Evolutionary conservation across 306 rosid species (phyloP).

Genomic region (Glycine soja): DNA sequence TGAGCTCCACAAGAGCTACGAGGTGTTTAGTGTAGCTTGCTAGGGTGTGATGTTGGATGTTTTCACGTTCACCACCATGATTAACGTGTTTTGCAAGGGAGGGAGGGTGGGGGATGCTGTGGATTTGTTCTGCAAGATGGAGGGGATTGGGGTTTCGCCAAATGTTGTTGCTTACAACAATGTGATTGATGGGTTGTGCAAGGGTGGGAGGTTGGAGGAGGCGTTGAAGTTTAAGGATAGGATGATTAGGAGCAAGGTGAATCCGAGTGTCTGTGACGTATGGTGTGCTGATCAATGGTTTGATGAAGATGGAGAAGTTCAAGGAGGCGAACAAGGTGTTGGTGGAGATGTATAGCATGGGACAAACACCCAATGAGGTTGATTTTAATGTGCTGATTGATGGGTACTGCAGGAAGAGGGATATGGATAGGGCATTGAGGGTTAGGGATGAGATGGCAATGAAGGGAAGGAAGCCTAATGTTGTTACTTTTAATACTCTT

Average conservation of each 20-base stretch:
- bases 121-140: slow-evolving; percentile 63
- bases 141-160: slow-evolving; percentile 62
- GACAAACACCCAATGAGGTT: slow-evolving; percentile 64
- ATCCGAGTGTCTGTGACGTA: slow-evolving; percentile 64
- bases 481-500: slow-evolving; percentile 67
- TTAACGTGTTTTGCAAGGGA: slow-evolving; percentile 65
- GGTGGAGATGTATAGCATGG: slow-evolving; percentile 63
- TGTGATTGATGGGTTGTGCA: slow-evolving; percentile 73
- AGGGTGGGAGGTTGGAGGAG: slow-evolving; percentile 64
- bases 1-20: slow-evolving; percentile 56
- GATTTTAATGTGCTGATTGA: slow-evolving; percentile 66
- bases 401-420: slow-evolving; percentile 69
- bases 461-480: slow-evolving; percentile 65
- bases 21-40: slow-evolving; percentile 58
- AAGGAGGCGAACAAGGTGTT: slow-evolving; percentile 57
- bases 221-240: slow-evolving; percentile 63
- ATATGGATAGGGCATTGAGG: slow-evolving; percentile 65
- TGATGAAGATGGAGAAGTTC: slow-evolving; percentile 61
- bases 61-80: slow-evolving; percentile 61
- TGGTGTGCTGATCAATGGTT: slow-evolving; percentile 69
- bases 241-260: slow-evolving; percentile 61
- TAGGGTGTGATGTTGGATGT: slow-evolving; percentile 59
- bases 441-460: slow-evolving; percentile 67
- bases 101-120: slow-evolving; percentile 67
- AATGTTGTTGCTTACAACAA: slow-evolving; percentile 75